A percentile compares a stretch with the other conserved stretches of the same genome.
Evolutionary conservation across 2,329 filamentous ascomycete species (phyloP).

Genomic region (Neocatenulostroma microsporum): DNA sequence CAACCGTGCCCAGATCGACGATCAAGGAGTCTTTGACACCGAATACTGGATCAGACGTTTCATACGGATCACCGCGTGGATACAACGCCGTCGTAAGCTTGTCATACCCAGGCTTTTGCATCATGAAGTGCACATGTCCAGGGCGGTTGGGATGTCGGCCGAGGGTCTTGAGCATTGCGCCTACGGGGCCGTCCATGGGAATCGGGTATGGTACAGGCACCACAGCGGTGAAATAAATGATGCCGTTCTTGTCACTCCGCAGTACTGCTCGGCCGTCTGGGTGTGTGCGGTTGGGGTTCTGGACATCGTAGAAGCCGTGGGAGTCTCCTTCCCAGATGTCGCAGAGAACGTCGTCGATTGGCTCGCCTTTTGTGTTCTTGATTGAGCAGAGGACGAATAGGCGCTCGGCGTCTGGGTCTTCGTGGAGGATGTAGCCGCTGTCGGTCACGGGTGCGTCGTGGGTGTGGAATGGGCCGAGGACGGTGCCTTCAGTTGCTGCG

Average conservation of each 20-base stretch:
- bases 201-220: constrained; percentile 81
- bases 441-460: constrained; percentile 58
- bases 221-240: constrained; percentile 80
- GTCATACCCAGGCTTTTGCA: constrained; percentile 71
- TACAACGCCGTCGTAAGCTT: constrained; percentile 79
- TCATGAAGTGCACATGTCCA: constrained; percentile 82
- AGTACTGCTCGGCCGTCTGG: constrained; percentile 69
- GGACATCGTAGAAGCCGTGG: constrained; percentile 74
- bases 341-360: constrained; percentile 59
- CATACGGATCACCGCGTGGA: constrained; percentile 68
- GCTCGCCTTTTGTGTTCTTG: constrained; percentile 55
- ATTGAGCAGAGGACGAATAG: constrained; percentile 68
- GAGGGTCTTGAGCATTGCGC: constrained; percentile 57
- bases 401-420: constrained; percentile 60
- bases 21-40: constrained; percentile 75
- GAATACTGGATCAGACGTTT: constrained; percentile 77
- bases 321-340: constrained; percentile 83
- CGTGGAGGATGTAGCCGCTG: constrained; percentile 56
- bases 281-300: constrained; percentile 55
- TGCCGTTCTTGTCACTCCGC: constrained; percentile 59
- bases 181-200: constrained; percentile 76
- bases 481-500: constrained; percentile 64
- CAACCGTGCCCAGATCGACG: constrained; percentile 53
- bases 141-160: constrained; percentile 71
- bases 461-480: constrained; percentile 76